These are phyloP conservation scores for Orbilia quercus DNA, from an alignment of 2,329 filamentous ascomycete species.

Conservation along the genomic window DNA sequence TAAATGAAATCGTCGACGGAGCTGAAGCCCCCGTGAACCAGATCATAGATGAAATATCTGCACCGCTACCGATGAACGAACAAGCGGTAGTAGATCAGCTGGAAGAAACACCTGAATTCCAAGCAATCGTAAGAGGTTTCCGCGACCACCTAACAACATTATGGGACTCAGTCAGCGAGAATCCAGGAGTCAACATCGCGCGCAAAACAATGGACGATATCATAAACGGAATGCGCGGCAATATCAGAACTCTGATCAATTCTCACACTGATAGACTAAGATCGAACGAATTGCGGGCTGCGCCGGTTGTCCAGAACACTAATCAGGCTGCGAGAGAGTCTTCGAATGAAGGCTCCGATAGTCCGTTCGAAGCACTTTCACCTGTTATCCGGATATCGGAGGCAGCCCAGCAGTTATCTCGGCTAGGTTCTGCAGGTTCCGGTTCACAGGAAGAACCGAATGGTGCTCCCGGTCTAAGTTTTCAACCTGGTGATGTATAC, in stretches of 20 bases:
- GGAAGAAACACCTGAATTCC: not conserved
- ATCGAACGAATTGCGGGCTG: too few species aligned
- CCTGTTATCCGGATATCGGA: not conserved
- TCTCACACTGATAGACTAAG: not conserved
- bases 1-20: too few species aligned
- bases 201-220: not conserved
- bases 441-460: too few species aligned
- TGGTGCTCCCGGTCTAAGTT: not conserved
- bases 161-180: not conserved
- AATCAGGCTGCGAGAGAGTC: not conserved
- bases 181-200: not conserved
- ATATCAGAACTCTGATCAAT: not conserved
- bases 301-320: too few species aligned
- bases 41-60: too few species aligned
- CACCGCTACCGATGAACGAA: too few species aligned
- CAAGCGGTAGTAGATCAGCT: not conserved
- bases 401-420: conserved; percentile 1
- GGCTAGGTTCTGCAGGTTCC: not conserved
- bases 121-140: not conserved
- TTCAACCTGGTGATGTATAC: not conserved
- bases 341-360: not conserved
- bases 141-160: not conserved
- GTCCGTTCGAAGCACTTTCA: not conserved
- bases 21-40: too few species aligned
- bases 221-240: not conserved